Conservation (phyloP, 805 yeast species). For the Ogataea ganodermae region DNA sequence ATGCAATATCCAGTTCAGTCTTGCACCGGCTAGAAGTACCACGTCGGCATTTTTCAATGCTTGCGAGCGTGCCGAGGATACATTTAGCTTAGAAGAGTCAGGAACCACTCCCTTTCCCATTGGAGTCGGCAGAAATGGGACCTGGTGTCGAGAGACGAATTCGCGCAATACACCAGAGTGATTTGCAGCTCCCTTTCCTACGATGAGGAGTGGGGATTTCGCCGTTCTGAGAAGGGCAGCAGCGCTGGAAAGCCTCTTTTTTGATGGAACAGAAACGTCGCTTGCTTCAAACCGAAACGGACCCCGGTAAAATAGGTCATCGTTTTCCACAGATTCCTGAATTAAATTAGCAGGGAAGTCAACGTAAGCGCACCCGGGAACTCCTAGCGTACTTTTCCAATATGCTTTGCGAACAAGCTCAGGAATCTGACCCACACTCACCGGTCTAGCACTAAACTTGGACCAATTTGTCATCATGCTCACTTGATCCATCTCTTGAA, state of each 20-base stretch:
- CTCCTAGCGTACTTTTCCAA: slow-evolving; percentile 45
- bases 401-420: slow-evolving; percentile 48
- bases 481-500: slow-evolving; percentile 72
- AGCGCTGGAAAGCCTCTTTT: slow-evolving; percentile 37
- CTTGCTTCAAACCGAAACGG: slow-evolving; percentile 12
- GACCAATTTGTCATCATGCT: slow-evolving; percentile 45
- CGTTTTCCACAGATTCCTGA: slow-evolving; percentile 29
- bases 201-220: slow-evolving; percentile 51
- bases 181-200: slow-evolving; percentile 69
- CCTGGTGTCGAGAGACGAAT: slow-evolving; percentile 43
- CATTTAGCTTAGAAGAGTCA: slow-evolving; percentile 49
- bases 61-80: slow-evolving; percentile 65
- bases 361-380: slow-evolving; percentile 62
- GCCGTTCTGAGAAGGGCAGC: slow-evolving; percentile 38
- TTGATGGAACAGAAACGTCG: slow-evolving; percentile 34
- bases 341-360: slow-evolving; percentile 68
- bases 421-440: slow-evolving; percentile 39
- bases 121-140: slow-evolving; percentile 72
- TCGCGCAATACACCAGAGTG: slow-evolving; percentile 38
- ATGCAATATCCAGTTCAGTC: slow-evolving; percentile 75
- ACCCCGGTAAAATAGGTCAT: slow-evolving; percentile 4
- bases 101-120: slow-evolving; percentile 75
- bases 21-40: slow-evolving; percentile 60
- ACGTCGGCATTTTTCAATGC: slow-evolving; percentile 61
- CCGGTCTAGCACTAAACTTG: slow-evolving; percentile 46